These are phyloP conservation scores for Suillus lakei DNA, from an alignment of 768 basidiomycete species.

Conservation along the genomic window DNA sequence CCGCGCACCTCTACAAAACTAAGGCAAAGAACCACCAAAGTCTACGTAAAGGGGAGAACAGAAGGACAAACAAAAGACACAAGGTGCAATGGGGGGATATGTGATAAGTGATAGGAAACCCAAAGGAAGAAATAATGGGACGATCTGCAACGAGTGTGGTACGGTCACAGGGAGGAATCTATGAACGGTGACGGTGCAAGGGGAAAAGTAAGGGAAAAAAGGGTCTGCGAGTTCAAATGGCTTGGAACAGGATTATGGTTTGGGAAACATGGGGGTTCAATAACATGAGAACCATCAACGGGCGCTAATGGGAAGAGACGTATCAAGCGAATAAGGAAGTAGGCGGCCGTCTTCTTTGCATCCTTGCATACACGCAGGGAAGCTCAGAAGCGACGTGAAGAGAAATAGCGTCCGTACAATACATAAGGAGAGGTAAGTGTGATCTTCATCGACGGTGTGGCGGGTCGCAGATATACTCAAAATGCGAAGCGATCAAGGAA, in stretches of 20 bases:
- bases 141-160: slow-evolving; percentile 20
- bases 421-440: slow-evolving; percentile 46
- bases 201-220: slow-evolving; percentile 5
- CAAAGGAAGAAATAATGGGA: slow-evolving; percentile 22
- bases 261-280: slow-evolving; percentile 33
- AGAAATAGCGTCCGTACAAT: slow-evolving; percentile 79
- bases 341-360: slow-evolving; percentile 34
- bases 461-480: slow-evolving; percentile 23
- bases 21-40: slow-evolving; percentile 20
- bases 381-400: slow-evolving; percentile 49
- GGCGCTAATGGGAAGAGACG: slow-evolving; percentile 37
- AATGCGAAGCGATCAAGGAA: slow-evolving; percentile 22
- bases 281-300: slow-evolving; percentile 28
- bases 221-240: slow-evolving; percentile 24
- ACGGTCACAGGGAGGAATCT: slow-evolving; percentile 22
- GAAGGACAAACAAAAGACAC: slow-evolving; percentile 65
- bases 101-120: slow-evolving; percentile 23
- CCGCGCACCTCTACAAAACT: slow-evolving; percentile 58
- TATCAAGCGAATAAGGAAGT: slow-evolving; percentile 31
- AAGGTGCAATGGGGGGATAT: slow-evolving; percentile 28
- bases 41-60: slow-evolving; percentile 58
- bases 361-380: slow-evolving; percentile 15
- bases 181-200: slow-evolving; percentile 19
- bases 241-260: slow-evolving; percentile 18
- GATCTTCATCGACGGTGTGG: slow-evolving; percentile 33